Base-by-base conservation (phyloP, 495 filamentous ascomycete species). In the Tuber microsphaerosporum region DNA sequence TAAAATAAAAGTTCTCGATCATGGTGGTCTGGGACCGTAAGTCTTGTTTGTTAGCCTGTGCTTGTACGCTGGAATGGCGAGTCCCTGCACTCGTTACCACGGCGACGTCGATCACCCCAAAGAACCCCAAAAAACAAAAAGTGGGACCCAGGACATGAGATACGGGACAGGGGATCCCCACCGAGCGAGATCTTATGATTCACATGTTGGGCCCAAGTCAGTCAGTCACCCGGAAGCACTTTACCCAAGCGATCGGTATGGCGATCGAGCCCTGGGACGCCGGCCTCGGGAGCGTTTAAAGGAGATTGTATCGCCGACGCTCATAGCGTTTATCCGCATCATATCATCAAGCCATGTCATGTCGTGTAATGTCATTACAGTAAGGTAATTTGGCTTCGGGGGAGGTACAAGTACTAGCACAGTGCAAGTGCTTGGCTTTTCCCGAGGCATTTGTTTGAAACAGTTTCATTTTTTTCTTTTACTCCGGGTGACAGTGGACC, bases 161-260 rank as follows among this genome's bases (percentile, higher is more conserved):
- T 20, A 48, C 46, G 51, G 46, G 3, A 61, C n/a, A 1, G n/a
- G 22, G n/a, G 56, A 31, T 26, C 26, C 51, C 26, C 31, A 65
- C 56, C 56, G 56, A 65, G 56, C 56, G 56, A 65, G 56, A 65
- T 65, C 56, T 65, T 65, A 34, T 65, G 56, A 65, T 65, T 65
- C 56, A 65, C n/a, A 65, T 65, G 56, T 31, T 34, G 2, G 14
- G 14, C 56, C 56, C 56, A 65, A 65, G 56, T 61, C 51, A 61
- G 20, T n/a, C 4, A 19, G 16, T 26, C 26, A 65, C 56, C 16
- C 26, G 26, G 56, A 19, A 17, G 26, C 56, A 65, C 26, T 65
- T 65, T 65, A 65, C 31, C 56, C 56, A 65, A 34, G 31, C 56
- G 26, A 19, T 65, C 14, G 56, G 56, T 65, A 65, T 16, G 56